Conservation (phyloP, 352 stramenopile species). For the Peronospora tabacina region DNA sequence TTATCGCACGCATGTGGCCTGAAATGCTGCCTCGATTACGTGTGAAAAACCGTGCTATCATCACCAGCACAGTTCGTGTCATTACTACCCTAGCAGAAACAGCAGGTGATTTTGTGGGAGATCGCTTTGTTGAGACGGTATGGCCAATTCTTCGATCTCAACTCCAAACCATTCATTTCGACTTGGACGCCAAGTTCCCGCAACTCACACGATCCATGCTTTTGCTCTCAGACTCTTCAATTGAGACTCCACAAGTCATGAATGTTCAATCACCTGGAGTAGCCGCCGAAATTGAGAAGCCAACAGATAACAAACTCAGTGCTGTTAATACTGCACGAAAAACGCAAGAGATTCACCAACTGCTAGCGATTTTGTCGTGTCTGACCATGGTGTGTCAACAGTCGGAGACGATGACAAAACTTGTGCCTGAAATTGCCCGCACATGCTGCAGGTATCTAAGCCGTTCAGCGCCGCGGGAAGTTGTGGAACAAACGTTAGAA, state of each 20-base stretch:
- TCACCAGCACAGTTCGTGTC: slow-evolving; percentile 45
- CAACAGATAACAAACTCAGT: slow-evolving; percentile 10
- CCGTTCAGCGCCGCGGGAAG: slow-evolving; percentile 21
- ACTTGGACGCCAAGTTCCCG: slow-evolving; percentile 18
- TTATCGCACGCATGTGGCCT: slow-evolving; percentile 71
- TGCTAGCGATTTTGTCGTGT: slow-evolving; percentile 53
- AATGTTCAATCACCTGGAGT: neutral
- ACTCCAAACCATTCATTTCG: slow-evolving; percentile 34
- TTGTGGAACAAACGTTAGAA: slow-evolving; percentile 32
- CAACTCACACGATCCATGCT: slow-evolving; percentile 65
- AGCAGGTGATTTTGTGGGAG: slow-evolving; percentile 71
- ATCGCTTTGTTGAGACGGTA: slow-evolving; percentile 72
- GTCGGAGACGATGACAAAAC: slow-evolving; percentile 36
- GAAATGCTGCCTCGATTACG: slow-evolving; percentile 52
- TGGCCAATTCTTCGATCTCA: slow-evolving; percentile 53
- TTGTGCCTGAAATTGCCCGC: slow-evolving; percentile 52
- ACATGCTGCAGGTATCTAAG: slow-evolving; percentile 45
- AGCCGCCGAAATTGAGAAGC: neutral
- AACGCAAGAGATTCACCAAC: slow-evolving; percentile 48
- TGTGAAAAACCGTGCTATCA: slow-evolving; percentile 52
- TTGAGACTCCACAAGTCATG: neutral
- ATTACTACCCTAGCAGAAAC: slow-evolving; percentile 43
- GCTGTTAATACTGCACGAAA: slow-evolving; percentile 28
- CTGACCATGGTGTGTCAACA: slow-evolving; percentile 40
- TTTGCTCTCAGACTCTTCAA: slow-evolving; percentile 26